Conservation (phyloP, 2,329 filamentous ascomycete genomes). For the Alternaria sp. region DNA sequence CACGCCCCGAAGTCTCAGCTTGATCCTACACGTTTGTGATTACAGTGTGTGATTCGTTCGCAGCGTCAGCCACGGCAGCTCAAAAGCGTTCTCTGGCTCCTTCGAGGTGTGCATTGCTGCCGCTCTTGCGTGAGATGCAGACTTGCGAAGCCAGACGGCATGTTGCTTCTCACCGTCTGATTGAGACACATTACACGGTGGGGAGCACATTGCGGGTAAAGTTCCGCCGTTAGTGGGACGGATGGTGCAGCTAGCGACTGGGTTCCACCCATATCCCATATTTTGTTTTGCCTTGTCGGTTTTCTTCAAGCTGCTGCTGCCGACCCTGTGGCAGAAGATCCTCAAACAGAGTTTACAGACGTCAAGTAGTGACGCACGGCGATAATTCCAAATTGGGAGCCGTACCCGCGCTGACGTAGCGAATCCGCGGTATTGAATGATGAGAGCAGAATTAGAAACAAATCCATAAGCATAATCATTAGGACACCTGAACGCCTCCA, state of each 20-base stretch:
- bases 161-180: conserved; percentile 38
- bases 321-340: neutral
- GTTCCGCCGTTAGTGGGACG: conserved; percentile 14
- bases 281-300: conserved; percentile 2
- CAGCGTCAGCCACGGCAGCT: conserved; percentile 8
- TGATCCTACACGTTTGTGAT: conserved; percentile 17
- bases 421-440: conserved; percentile 20
- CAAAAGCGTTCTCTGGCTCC: neutral
- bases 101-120: neutral
- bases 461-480: neutral
- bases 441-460: conserved; percentile 30
- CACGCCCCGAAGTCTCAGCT: conserved; percentile 11
- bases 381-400: conserved; percentile 7
- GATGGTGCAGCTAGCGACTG: conserved; percentile 7
- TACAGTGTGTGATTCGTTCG: conserved; percentile 17
- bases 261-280: conserved; percentile 1
- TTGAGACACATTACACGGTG: conserved; percentile 10
- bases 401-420: conserved; percentile 30
- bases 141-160: conserved; percentile 11
- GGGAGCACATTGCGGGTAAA: conserved; percentile 14
- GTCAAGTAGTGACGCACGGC: conserved; percentile 28
- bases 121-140: conserved; percentile 2
- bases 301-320: neutral
- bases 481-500: conserved; percentile 7
- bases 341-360: conserved; percentile 3